Conservation (phyloP, 2,329 filamentous ascomycete genomes). For the Coniochaeta sp. region DNA sequence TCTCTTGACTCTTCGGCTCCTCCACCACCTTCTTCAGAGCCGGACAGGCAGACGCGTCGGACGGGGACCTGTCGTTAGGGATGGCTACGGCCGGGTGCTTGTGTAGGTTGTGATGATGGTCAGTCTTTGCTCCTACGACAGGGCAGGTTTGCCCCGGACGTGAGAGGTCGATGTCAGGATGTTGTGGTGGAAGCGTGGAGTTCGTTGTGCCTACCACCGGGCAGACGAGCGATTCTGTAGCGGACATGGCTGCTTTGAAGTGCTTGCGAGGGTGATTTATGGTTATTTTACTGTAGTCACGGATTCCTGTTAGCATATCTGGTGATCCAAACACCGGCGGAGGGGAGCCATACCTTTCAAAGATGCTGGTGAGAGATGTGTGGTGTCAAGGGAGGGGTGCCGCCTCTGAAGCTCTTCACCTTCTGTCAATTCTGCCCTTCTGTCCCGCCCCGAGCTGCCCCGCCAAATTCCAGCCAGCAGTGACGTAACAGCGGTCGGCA, state of each 20-base stretch:
- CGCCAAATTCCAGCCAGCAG: not conserved
- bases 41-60: slow-evolving; percentile 30
- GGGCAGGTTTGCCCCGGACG: slow-evolving; percentile 32
- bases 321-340: not conserved
- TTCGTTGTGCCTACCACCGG: slow-evolving; percentile 26
- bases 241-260: not conserved
- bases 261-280: not conserved
- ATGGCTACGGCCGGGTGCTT: slow-evolving; percentile 28
- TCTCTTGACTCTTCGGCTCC: slow-evolving; percentile 27
- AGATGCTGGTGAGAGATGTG: no score
- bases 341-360: no score
- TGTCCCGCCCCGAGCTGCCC: not conserved
- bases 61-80: slow-evolving; percentile 16
- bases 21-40: slow-evolving; percentile 24
- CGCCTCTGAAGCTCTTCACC: not conserved
- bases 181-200: slow-evolving; percentile 28
- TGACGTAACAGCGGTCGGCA: not conserved
- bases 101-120: slow-evolving; percentile 31
- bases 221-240: not conserved
- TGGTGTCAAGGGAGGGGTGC: not conserved
- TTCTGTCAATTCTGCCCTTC: not conserved
- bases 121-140: slow-evolving; percentile 32
- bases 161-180: slow-evolving; percentile 31
- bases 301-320: not conserved
- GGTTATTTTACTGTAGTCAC: no score